Base-by-base conservation (phyloP, 2,329 filamentous ascomycete genomes). In the Pestalotiopsis fici region DNA sequence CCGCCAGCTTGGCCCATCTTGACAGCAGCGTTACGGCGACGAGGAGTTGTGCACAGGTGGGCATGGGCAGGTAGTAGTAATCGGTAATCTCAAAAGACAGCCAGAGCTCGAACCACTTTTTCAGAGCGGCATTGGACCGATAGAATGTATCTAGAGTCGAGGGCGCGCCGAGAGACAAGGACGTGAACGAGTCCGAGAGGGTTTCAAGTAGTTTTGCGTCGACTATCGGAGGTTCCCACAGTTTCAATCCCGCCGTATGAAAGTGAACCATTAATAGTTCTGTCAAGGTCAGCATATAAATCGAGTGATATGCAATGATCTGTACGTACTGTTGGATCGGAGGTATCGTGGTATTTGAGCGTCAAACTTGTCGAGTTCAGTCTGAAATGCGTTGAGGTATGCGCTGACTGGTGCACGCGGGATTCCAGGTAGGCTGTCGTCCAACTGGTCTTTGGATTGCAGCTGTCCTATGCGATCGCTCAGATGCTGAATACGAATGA, bases 11-110 rank as follows among this genome's bases (percentile, higher is more conserved):
- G 4, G 83, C 81, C 85, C 85, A 87, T 6, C 85, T 80, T 1
- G 83, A 81, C 0, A 87, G 77, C 79, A 86, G 85, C 4, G 80
- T 83, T 55, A 85, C 74, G n/a, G 80, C 82, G 64, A 86, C 85
- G 3, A 87, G 80, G 0, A 87, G 74, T 65, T 87, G 83, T 0
- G 81, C 75, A 39, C 79, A 83, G 0, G 81, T 72, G 0, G 82
- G 76, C 9, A 86, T 81, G 0, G 86, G 84, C 27, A 86, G 76
- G 35, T 80, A 78, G 66, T 83, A 82, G 65, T 84, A 86, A 3
- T 79, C 74, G 0, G 74, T 70, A 0, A 81, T 74, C 0, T 86
- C 82, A 0, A 88, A 74, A 0, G 78, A 72, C 2, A 84, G 77
- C 79, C 85, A 86, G 47, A 77, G 77, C 2, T 86, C 81, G 61